These are phyloP conservation scores for Fusarium subglutinans DNA, from an alignment of 2,329 filamentous ascomycete species.

Conservation along the genomic window DNA sequence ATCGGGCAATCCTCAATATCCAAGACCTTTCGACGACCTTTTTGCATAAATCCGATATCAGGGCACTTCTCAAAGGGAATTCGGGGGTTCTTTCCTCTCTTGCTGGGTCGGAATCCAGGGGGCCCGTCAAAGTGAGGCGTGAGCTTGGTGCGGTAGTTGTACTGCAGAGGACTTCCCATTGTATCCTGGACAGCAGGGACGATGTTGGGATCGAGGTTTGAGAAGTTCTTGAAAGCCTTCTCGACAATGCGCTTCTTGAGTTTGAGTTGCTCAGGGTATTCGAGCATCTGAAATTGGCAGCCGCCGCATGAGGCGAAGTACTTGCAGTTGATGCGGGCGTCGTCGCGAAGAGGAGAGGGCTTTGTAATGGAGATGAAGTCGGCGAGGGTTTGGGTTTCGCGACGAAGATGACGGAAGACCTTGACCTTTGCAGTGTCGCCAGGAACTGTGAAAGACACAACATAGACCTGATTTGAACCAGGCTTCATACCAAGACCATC, in stretches of 20 bases:
- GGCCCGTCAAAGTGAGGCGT: constrained; percentile 95
- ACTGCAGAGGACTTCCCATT: constrained; percentile 88
- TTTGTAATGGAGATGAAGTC: constrained; percentile 83
- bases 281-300: constrained; percentile 97
- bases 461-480: constrained; percentile 74
- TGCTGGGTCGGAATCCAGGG: constrained; percentile 60
- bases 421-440: constrained; percentile 84
- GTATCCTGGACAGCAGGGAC: constrained; percentile 84
- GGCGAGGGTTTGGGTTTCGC: constrained; percentile 76
- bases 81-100: constrained; percentile 59
- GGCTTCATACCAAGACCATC: constrained; percentile 84
- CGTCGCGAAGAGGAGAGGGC: constrained; percentile 79
- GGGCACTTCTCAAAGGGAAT: constrained; percentile 70
- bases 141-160: constrained; percentile 94
- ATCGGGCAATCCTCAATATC: constrained; percentile 99
- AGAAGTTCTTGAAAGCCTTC: constrained; percentile 93
- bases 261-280: constrained; percentile 83
- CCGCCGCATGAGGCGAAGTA: constrained; percentile 91
- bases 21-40: constrained; percentile 80
- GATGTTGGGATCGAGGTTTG: constrained; percentile 77
- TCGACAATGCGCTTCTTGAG: constrained; percentile 89
- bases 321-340: constrained; percentile 78
- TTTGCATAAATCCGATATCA: constrained; percentile 88
- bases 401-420: constrained; percentile 74
- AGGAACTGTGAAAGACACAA: constrained; percentile 87